A percentile compares a stretch with the other conserved stretches of the same genome.
These are phyloP conservation scores for Backusella morwellensis DNA, from an alignment of 192 early-diverging fungal genomes.

Conservation along the genomic window DNA sequence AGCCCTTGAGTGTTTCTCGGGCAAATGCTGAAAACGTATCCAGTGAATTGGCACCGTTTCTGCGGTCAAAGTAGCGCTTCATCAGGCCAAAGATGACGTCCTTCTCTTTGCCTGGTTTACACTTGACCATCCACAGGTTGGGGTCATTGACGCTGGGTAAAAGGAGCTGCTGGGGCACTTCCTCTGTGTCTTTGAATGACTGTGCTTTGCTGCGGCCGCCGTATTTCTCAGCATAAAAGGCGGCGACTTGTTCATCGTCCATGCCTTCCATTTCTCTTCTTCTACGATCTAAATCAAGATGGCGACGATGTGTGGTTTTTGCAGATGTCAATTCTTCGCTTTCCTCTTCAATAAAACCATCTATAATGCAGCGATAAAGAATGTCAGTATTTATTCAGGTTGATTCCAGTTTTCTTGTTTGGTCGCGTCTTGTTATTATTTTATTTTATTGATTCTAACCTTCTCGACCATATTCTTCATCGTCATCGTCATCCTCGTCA, in stretches of 20 bases:
- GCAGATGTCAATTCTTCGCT: slow-evolving; percentile 54
- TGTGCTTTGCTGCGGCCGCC: slow-evolving; percentile 54
- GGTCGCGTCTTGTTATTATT: slow-evolving; percentile 6
- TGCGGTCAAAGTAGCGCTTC: slow-evolving; percentile 69
- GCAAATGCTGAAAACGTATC: slow-evolving; percentile 81
- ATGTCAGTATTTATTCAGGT: slow-evolving; percentile 55
- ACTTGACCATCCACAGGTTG: slow-evolving; percentile 87
- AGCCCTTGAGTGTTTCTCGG: slow-evolving; percentile 83
- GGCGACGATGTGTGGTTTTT: slow-evolving; percentile 58
- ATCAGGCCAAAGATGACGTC: slow-evolving; percentile 82
- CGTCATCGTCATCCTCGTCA: slow-evolving; percentile 66
- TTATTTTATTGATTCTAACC: slow-evolving; percentile 29
- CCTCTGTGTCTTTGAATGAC: slow-evolving; percentile 47
- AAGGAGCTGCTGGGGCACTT: slow-evolving; percentile 75
- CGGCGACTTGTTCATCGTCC: slow-evolving; percentile 84
- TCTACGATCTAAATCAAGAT: slow-evolving; percentile 69
- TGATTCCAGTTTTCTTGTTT: background rate
- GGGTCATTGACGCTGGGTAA: slow-evolving; percentile 87
- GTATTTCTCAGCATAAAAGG: slow-evolving; percentile 69
- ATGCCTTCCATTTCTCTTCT: slow-evolving; percentile 68
- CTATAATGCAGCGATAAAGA: slow-evolving; percentile 42
- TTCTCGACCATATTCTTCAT: slow-evolving; percentile 57
- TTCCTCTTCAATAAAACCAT: slow-evolving; percentile 73
- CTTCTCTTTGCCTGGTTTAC: slow-evolving; percentile 84
- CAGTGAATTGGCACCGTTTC: slow-evolving; percentile 56